Evolutionary conservation across 2,329 filamentous ascomycete genomes (phyloP), one percentile per base, ranked within the genome.

Genomic region (Monilinia vaccinii-corymbosi): DNA sequence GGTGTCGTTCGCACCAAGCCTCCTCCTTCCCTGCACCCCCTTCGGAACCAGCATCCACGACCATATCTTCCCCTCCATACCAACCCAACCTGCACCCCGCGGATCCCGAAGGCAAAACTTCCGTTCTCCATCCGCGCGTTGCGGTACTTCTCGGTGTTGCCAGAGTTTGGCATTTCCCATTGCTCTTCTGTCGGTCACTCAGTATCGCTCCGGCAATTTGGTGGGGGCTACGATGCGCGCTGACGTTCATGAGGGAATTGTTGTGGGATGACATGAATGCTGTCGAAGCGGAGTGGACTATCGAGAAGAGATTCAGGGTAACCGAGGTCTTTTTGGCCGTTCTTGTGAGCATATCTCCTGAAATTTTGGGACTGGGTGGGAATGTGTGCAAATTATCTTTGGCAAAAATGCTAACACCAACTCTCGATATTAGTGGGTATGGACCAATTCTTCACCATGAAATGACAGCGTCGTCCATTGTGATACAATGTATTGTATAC

Each of bases 141-240:
- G 89, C 89, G 64, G 87, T 91, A 67, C 81, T 90, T 36, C 80
- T 93, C 50, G 88, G 89, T 56, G 83, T 94, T 18, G 84, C 87
- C 58, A 79, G 79, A 63, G 79, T 79, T 63, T 93, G 88, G 86
- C 86, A 92, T 71, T 78, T 87, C 46, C 85, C 86, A 61, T 79
- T 93, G 58, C 83, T 91, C 64, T 77, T 86, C 63, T 85, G 87
- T 66, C 84, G 89, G n/a, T 82, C 87, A 28, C 75, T 88, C 63
- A 90, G 87, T 62, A 84, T 88, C 57, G 78, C 81, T 25, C 88
- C 89, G 18, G 85, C 86, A 56, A 77, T 84, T 50, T 88, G 81
- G 80, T 91, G 86, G 85, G 88, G 85, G 16, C 70, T 89, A 62
- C 83, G 85, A 58, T 87, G 84, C 67, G 81, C 82, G 18, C 78